These are phyloP conservation scores for Chlamydomonas applanata DNA, from an alignment of 139 green algal genomes.

Conservation along the genomic window DNA sequence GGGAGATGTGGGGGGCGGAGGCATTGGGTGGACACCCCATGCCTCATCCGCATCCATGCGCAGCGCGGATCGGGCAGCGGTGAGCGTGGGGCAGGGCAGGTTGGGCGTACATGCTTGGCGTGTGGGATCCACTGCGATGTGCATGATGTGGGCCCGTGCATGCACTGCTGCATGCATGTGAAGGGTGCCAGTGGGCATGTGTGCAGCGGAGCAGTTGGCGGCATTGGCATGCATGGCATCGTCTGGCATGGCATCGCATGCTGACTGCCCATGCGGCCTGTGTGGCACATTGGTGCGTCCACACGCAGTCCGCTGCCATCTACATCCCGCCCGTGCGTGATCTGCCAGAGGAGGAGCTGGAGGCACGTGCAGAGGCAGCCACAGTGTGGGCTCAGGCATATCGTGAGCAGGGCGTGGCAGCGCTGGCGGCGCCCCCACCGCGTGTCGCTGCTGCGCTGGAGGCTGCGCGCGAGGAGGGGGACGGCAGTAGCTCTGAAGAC, in stretches of 20 bases:
- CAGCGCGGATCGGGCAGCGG: constrained; percentile 12
- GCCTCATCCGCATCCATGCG: constrained; percentile 9
- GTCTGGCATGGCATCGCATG: too few relatives aligned
- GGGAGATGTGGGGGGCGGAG: not conserved
- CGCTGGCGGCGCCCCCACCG: constrained; percentile 9
- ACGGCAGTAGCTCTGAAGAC: constrained; percentile 50
- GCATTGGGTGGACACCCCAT: constrained; percentile 8
- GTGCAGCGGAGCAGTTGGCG: too few relatives aligned
- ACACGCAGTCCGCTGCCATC: constrained; percentile 27
- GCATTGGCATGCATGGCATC: too few relatives aligned
- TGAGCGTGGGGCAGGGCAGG: too few relatives aligned
- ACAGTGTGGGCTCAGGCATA: constrained; percentile 28
- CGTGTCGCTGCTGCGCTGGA: constrained; percentile 10
- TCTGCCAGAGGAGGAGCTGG: constrained; percentile 29
- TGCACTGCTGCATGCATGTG: too few relatives aligned
- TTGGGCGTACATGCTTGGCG: too few relatives aligned
- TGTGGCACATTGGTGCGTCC: not conserved
- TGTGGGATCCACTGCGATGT: too few relatives aligned
- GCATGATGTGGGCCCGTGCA: too few relatives aligned
- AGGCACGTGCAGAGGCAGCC: constrained; percentile 21
- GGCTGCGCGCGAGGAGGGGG: constrained; percentile 1
- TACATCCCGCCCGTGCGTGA: constrained; percentile 45
- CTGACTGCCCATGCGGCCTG: not conserved
- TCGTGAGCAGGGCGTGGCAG: not conserved
- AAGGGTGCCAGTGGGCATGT: too few relatives aligned